These are phyloP conservation scores for Malus orientalis DNA, from an alignment of 306 rosid genomes.

Conservation along the genomic window DNA sequence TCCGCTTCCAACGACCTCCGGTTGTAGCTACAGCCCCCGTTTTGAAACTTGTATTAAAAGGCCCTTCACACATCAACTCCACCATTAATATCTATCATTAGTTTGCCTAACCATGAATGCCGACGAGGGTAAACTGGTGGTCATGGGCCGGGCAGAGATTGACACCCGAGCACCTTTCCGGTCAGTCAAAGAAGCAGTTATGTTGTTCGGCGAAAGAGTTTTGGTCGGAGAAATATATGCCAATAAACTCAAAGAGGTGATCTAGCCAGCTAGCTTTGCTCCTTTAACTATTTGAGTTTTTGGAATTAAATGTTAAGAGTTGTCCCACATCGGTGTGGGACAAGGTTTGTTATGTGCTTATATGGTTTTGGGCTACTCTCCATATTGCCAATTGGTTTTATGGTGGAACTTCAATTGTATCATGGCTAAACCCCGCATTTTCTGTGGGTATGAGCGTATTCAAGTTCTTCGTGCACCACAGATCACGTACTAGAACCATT, in stretches of 20 bases:
- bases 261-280: neutral
- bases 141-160: constrained; percentile 64
- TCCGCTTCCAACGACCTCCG: constrained; percentile 17
- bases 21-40: neutral
- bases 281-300: too few relatives aligned
- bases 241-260: constrained; percentile 63
- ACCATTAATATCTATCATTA: neutral
- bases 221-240: constrained; percentile 76
- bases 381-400: too few relatives aligned
- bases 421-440: neutral
- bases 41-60: constrained; percentile 26
- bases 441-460: too few relatives aligned
- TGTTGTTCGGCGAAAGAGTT: constrained; percentile 80
- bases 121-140: constrained; percentile 20
- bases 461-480: neutral
- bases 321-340: too few relatives aligned
- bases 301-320: too few relatives aligned
- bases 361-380: too few relatives aligned
- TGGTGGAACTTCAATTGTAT: too few relatives aligned
- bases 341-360: too few relatives aligned
- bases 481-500: neutral
- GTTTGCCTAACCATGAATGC: constrained; percentile 26
- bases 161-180: constrained; percentile 76
- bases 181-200: constrained; percentile 82
- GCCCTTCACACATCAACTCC: constrained; percentile 4